phyloP scores from a whole-genome alignment of 345 rosid genomes.

The Eutrema japonicum region DNA sequence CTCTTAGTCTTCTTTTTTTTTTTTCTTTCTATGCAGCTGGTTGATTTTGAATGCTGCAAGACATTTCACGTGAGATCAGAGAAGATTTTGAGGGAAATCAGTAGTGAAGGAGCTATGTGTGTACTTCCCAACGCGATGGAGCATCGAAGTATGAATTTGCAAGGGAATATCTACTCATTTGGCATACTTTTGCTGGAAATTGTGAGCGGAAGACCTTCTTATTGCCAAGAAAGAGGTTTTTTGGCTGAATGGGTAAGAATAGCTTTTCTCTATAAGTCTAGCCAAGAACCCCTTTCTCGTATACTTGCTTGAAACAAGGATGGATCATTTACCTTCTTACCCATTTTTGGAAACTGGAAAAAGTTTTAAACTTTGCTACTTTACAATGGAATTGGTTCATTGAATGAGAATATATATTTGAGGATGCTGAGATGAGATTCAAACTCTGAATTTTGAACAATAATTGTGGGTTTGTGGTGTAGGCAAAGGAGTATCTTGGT shows the following conservation, averaged over 20 bases:
- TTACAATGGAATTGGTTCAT: not conserved
- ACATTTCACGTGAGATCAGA: constrained; percentile 75
- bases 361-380: constrained; percentile 19
- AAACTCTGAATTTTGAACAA: not conserved
- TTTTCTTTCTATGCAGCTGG: constrained; percentile 57
- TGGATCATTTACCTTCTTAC: not conserved
- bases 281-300: too few species aligned
- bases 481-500: constrained; percentile 87
- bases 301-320: too few species aligned
- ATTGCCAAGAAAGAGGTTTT: constrained; percentile 78
- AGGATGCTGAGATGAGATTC: constrained; percentile 2
- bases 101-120: constrained; percentile 76
- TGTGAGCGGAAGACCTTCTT: constrained; percentile 86
- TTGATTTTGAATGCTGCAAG: constrained; percentile 98
- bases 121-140: constrained; percentile 74
- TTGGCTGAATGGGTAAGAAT: constrained; percentile 82
- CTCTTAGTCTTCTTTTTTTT: not conserved
- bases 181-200: constrained; percentile 87
- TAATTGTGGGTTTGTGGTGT: constrained; percentile 30
- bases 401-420: not conserved
- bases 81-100: constrained; percentile 66
- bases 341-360: not conserved
- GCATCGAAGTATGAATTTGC: constrained; percentile 69
- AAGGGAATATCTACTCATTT: constrained; percentile 80
- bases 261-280: constrained; percentile 15